These are phyloP conservation scores for Monosporozyma unispora DNA, from an alignment of 805 yeast genomes.

Conservation along the genomic window DNA sequence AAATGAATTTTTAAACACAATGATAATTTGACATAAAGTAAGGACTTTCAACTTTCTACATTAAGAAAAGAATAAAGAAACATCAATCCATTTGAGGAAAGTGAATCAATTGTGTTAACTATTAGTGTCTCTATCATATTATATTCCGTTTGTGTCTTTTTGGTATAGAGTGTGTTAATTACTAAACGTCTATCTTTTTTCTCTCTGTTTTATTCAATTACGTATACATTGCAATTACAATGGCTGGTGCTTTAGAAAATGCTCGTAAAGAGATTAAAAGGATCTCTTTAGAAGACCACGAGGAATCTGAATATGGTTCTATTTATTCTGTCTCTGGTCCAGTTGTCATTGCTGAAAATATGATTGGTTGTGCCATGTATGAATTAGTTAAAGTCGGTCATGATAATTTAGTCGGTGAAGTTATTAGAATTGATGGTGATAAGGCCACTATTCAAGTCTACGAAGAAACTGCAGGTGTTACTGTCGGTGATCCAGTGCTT, in stretches of 20 bases:
- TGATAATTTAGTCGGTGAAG: slow-evolving; percentile 95
- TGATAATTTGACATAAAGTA: not conserved
- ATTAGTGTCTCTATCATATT: not conserved
- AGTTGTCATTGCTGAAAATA: slow-evolving; percentile 93
- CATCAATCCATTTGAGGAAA: not conserved
- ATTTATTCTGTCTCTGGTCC: slow-evolving; percentile 97
- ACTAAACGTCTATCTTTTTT: not conserved
- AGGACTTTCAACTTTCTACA: not conserved
- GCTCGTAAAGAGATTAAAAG: slow-evolving; percentile 91
- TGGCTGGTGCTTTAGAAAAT: slow-evolving; percentile 95
- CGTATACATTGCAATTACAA: not conserved
- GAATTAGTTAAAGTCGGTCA: slow-evolving; percentile 98
- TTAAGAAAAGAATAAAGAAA: too few relatives aligned
- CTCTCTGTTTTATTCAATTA: not conserved
- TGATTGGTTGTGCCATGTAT: slow-evolving; percentile 99
- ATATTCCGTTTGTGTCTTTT: not conserved
- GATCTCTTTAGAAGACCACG: slow-evolving; percentile 64
- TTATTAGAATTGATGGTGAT: slow-evolving; percentile 91
- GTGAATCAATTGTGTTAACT: not conserved
- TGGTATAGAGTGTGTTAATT: too few relatives aligned
- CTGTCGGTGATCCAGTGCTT: slow-evolving; percentile 97
- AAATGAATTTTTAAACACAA: not conserved
- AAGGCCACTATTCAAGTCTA: slow-evolving; percentile 98
- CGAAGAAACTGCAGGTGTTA: slow-evolving; percentile 98
- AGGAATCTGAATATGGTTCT: slow-evolving; percentile 75